Evolutionary conservation across 139 green algal genomes (phyloP).

Genomic region (Eudorina sp.): DNA sequence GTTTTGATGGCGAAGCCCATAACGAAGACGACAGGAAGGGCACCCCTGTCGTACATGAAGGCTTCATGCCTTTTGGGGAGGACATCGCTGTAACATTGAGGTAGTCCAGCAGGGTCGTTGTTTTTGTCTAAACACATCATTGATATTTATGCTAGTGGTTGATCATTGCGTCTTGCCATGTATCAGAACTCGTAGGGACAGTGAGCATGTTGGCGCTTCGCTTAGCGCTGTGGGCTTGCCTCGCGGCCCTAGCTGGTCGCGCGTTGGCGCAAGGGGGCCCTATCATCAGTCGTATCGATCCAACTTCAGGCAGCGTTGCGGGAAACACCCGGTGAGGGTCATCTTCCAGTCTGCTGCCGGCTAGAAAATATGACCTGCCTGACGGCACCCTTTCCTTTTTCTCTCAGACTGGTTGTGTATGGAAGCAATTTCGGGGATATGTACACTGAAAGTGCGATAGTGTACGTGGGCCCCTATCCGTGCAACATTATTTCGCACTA

Average conservation of each 20-base stretch:
- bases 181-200: neutral
- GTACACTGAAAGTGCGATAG: neutral
- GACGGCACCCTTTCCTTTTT: neutral
- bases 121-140: too few relatives aligned
- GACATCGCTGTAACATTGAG: too few relatives aligned
- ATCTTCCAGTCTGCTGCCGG: neutral
- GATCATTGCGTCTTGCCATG: neutral
- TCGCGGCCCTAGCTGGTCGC: neutral
- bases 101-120: too few relatives aligned
- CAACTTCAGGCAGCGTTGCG: neutral
- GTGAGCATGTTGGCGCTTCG: slow-evolving; percentile 5
- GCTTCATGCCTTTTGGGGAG: too few relatives aligned
- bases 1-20: too few relatives aligned
- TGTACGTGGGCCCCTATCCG: slow-evolving; percentile 38
- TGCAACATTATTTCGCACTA: slow-evolving; percentile 52
- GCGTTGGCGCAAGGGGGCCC: neutral
- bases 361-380: too few relatives aligned
- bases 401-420: slow-evolving; percentile 37
- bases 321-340: slow-evolving; percentile 23
- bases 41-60: too few relatives aligned
- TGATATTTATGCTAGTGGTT: too few relatives aligned
- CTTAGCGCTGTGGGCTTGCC: slow-evolving; percentile 6
- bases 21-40: too few relatives aligned
- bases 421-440: slow-evolving; percentile 46
- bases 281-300: neutral